phyloP scores from a whole-genome alignment of 1,284 basidiomycete genomes.

The Phellopilus nigrolimitatus region DNA sequence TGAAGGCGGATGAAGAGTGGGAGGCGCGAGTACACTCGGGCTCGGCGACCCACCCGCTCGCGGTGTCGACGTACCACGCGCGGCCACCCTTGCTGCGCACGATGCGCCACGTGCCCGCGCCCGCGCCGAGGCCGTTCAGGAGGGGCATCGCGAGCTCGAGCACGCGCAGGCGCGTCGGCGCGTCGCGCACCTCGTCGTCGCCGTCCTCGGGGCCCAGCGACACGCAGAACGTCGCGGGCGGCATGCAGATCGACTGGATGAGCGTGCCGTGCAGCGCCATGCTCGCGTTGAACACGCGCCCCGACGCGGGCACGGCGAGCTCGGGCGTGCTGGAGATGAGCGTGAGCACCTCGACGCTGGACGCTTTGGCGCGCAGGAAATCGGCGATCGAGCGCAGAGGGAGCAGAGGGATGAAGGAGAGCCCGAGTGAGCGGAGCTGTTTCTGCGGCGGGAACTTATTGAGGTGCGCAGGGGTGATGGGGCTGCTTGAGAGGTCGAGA shows the following conservation, averaged over 20 bases:
- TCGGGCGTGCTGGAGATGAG: constrained; percentile 77
- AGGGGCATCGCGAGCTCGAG: constrained; percentile 81
- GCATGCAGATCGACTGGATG: constrained; percentile 73
- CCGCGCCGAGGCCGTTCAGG: constrained; percentile 67
- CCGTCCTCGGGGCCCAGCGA: constrained; percentile 24
- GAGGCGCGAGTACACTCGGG: constrained; percentile 1
- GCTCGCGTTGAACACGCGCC: constrained; percentile 40
- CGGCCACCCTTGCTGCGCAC: constrained; percentile 88
- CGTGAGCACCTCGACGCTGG: constrained; percentile 83
- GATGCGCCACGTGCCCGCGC: constrained; percentile 82
- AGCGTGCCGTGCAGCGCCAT: constrained; percentile 65
- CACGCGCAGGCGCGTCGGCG: constrained; percentile 77
- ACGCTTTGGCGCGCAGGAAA: constrained; percentile 68
- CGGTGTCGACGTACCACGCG: constrained; percentile 93
- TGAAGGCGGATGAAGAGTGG: not conserved
- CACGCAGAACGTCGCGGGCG: constrained; percentile 65
- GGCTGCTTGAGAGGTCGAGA: constrained; percentile 86
- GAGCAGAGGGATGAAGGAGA: constrained; percentile 80
- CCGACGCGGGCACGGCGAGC: constrained; percentile 50
- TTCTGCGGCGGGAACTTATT: constrained; percentile 62
- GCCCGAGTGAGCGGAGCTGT: constrained; percentile 78
- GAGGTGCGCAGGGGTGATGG: constrained; percentile 59
- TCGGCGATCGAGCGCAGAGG: constrained; percentile 62
- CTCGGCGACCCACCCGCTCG: constrained; percentile 68
- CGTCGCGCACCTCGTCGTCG: constrained; percentile 30